Evolutionary conservation across 331 rosid genomes (phyloP).

Genomic region (Quercus lobata): DNA sequence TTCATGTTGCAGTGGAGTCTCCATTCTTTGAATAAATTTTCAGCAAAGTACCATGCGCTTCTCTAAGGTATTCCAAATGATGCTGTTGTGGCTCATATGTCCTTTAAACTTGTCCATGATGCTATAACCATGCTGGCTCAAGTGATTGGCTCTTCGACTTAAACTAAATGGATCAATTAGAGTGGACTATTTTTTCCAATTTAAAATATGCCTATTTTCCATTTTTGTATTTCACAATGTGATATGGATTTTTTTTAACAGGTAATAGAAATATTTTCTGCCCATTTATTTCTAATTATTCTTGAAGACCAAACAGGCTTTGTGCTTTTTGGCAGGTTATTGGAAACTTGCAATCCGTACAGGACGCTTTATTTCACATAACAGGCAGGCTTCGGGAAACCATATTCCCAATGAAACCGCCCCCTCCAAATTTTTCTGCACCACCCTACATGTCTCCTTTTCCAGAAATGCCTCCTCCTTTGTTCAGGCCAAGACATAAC

Average conservation of each 20-base stretch:
- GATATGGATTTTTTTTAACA: neutral
- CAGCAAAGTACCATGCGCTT: neutral
- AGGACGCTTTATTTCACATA: conserved; percentile 83
- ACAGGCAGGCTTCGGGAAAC: conserved; percentile 77
- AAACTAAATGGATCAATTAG: neutral
- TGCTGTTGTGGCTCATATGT: neutral
- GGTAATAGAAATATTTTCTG: neutral
- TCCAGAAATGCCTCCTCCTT: conserved; percentile 69
- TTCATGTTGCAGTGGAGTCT: neutral
- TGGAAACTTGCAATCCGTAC: conserved; percentile 72
- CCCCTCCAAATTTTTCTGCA: conserved; percentile 56
- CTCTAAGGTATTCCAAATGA: neutral
- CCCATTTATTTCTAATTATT: conserved; percentile 1
- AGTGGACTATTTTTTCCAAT: neutral
- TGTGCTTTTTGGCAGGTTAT: conserved; percentile 48
- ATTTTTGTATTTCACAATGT: neutral
- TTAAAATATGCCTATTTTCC: neutral
- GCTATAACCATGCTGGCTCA: neutral
- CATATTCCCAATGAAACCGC: conserved; percentile 55
- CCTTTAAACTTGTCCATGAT: neutral
- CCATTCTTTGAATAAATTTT: neutral
- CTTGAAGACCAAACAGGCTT: neutral
- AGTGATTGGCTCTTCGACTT: neutral
- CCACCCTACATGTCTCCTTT: conserved; percentile 56
- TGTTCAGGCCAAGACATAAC: conserved; percentile 64